These are phyloP conservation scores for Talaromyces trachyspermus DNA, from an alignment of 495 filamentous ascomycete genomes.

Conservation along the genomic window DNA sequence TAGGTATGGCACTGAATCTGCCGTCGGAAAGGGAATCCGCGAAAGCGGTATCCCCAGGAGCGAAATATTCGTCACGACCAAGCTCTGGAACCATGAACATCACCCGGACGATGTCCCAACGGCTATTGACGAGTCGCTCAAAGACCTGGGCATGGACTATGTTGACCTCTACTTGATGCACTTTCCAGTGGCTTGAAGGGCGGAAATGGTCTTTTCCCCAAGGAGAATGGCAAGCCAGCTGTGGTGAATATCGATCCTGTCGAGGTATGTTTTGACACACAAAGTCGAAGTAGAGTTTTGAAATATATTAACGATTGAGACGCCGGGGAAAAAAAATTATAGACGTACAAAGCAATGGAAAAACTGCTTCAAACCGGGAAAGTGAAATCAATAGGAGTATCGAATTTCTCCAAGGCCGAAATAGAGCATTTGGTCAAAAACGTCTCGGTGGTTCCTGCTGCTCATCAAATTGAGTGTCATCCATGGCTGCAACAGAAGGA, in stretches of 20 bases:
- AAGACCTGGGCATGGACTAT: constrained; percentile 56
- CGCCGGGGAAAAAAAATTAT: not conserved
- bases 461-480: constrained; percentile 58
- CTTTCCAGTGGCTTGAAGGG: constrained; percentile 50
- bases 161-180: constrained; percentile 68
- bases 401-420: constrained; percentile 66
- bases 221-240: constrained; percentile 37
- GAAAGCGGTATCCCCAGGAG: constrained; percentile 48
- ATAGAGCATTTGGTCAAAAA: constrained; percentile 60
- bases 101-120: constrained; percentile 51
- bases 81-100: constrained; percentile 65
- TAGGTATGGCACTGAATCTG: constrained; percentile 46
- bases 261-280: constrained; percentile 52
- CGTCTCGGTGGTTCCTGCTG: constrained; percentile 51
- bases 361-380: constrained; percentile 48
- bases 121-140: constrained; percentile 53
- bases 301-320: too few relatives aligned
- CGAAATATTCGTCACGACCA: constrained; percentile 62
- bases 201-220: constrained; percentile 35
- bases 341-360: constrained; percentile 63
- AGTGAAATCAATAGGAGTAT: constrained; percentile 62
- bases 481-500: constrained; percentile 55
- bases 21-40: constrained; percentile 50
- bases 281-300: too few relatives aligned
- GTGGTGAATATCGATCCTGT: constrained; percentile 40